Evolutionary conservation across 2,329 filamentous ascomycete genomes (phyloP).

Genomic region (Akanthomyces uredinophilus): DNA sequence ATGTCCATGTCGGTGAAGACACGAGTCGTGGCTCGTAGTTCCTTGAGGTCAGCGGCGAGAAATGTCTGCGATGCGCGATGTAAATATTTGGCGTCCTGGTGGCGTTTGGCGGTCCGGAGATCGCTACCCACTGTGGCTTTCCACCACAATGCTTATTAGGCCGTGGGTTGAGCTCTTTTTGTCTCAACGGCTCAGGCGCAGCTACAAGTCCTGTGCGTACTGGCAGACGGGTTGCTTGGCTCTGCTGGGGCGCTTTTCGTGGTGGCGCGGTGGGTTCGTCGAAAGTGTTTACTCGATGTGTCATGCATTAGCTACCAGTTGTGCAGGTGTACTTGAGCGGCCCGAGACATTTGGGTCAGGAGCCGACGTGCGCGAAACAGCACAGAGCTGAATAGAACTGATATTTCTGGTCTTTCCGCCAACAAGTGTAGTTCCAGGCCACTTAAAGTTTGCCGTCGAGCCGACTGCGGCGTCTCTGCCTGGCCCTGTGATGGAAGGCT

Average conservation of each 20-base stretch:
- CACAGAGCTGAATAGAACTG: neutral
- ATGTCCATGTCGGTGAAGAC: neutral
- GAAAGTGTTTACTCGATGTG: neutral
- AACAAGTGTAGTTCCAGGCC: neutral
- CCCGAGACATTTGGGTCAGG: neutral
- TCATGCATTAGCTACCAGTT: too few species aligned
- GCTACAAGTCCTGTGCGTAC: neutral
- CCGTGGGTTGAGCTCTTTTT: neutral
- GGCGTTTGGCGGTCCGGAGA: conserved; percentile 4
- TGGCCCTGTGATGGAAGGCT: neutral
- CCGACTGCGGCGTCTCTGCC: neutral
- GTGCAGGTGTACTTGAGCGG: neutral
- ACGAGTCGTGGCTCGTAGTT: neutral
- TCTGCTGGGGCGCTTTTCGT: neutral
- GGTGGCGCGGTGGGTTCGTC: neutral
- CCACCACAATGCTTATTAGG: neutral
- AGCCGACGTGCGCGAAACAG: neutral
- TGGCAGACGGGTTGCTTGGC: neutral
- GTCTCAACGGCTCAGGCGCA: neutral
- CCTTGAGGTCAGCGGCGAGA: neutral
- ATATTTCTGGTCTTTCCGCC: neutral
- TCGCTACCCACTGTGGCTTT: conserved; percentile 11
- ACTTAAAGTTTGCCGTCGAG: neutral
- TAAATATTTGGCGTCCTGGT: neutral
- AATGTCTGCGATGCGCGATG: neutral